Base-by-base conservation (phyloP, 2,329 filamentous ascomycete species). In the Alternaria atra region DNA sequence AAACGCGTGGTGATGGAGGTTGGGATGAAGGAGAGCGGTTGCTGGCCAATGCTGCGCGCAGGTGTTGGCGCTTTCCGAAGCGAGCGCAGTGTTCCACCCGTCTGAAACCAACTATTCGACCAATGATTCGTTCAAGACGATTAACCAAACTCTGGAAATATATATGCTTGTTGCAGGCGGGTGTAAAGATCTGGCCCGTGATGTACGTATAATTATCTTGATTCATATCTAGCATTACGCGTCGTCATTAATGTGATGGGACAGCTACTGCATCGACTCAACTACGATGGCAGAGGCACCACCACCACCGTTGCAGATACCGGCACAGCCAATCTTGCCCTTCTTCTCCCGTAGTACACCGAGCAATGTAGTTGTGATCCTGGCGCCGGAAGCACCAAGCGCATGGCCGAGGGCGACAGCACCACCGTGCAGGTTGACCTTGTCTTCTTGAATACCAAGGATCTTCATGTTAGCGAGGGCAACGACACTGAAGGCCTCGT, bases 401-500 rank as follows among this genome's bases (percentile, higher is more conserved):
- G 95, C 94, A 82, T 99, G 95, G 55, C 95, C 95, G 61, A 99
- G 91, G 73, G 95, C 95, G 64, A 99, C 95, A 55, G 95, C 92
- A 78, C 95, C 95, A 76, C 95, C 95, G 76, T 93, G 94, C 58
- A 98, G 84, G 83, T 99, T 99, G 78, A 99, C 94, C 83, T 93
- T 96, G 61, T 94, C 91, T 68, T 91, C 86, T 66, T 85, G 84
- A 58, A 99, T 83, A 64, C 85, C 86, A 40, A 99, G 89, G 56
- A 98, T 81, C 87, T 99, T 97, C 83, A 97, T 89, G 85, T 99
- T 99, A 69, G 95, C 94, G 53, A 99, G 87, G 39, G 95, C 93
- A 66, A 99, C 95, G 51, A 97, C 95, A 65, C 92, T 95, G 85
- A 99, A 99, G 42, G 95, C 95, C 85, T 99, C 95, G 85, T 99